Evolutionary conservation across 768 basidiomycete species (phyloP).

Genomic region (Lentinula guzmanii): DNA sequence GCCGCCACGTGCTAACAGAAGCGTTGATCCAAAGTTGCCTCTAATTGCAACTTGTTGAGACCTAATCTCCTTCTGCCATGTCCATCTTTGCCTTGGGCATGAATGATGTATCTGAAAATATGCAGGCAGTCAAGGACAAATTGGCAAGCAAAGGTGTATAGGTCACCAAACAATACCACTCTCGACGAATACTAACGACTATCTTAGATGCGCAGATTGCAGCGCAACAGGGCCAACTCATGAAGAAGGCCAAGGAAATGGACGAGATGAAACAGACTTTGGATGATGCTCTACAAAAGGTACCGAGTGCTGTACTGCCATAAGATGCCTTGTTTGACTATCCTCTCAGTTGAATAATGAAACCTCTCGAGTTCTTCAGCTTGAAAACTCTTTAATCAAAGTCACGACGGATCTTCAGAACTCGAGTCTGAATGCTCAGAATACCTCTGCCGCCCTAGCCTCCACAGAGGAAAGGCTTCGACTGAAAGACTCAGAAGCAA

Average conservation of each 20-base stretch:
- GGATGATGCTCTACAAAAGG: conserved; percentile 43
- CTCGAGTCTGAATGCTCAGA: conserved; percentile 46
- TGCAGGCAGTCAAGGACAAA: conserved; percentile 40
- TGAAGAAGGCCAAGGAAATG: conserved; percentile 33
- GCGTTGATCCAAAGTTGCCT: not conserved
- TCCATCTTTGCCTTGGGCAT: conserved; percentile 40
- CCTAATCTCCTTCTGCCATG: conserved; percentile 23
- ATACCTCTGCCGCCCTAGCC: conserved; percentile 42
- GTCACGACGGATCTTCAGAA: conserved; percentile 52
- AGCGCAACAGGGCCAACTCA: conserved; percentile 36
- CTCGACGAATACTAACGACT: conserved; percentile 6
- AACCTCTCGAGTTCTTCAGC: conserved; percentile 45
- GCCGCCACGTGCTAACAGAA: not conserved
- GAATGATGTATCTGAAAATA: conserved; percentile 42
- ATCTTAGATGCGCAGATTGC: conserved; percentile 41
- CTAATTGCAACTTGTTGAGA: too few relatives aligned
- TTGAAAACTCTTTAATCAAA: conserved; percentile 45
- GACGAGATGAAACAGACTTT: conserved; percentile 35
- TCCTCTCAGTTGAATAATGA: conserved; percentile 46
- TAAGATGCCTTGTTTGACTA: not conserved
- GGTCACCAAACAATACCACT: not conserved
- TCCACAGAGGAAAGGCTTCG: conserved; percentile 46
- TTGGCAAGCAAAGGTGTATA: conserved; percentile 42
- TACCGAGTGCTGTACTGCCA: conserved; percentile 13
- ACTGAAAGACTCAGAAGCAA: conserved; percentile 40